Conservation (phyloP, 192 early-diverging fungal species). For the Geranomyces variabilis region DNA sequence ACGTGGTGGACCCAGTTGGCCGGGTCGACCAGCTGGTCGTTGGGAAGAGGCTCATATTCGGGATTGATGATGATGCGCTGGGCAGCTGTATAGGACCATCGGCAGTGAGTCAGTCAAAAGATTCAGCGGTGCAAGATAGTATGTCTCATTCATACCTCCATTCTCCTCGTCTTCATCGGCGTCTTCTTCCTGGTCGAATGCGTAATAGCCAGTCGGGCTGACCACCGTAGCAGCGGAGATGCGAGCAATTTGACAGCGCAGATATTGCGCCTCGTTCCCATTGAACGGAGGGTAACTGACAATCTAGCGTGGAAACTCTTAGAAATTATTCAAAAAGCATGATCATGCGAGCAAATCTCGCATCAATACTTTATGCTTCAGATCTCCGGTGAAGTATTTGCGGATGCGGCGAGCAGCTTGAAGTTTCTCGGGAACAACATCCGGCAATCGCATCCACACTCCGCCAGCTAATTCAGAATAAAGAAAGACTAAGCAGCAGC, state of each 20-base stretch:
- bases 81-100: constrained; percentile 28
- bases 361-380: constrained; percentile 48
- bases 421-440: constrained; percentile 61
- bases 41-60: constrained; percentile 55
- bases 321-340: background rate
- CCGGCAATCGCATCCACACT: constrained; percentile 57
- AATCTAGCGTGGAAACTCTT: constrained; percentile 38
- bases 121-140: background rate
- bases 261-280: constrained; percentile 62
- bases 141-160: constrained; percentile 15
- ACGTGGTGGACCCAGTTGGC: constrained; percentile 68
- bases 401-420: constrained; percentile 52
- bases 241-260: constrained; percentile 65
- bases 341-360: background rate
- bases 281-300: constrained; percentile 58
- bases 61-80: constrained; percentile 61
- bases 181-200: constrained; percentile 60
- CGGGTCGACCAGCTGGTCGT: constrained; percentile 49
- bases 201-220: constrained; percentile 63
- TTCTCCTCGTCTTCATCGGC: constrained; percentile 51
- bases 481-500: too few species aligned
- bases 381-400: constrained; percentile 61
- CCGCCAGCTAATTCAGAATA: constrained; percentile 44
- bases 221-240: constrained; percentile 61
- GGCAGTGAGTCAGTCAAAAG: background rate